These are phyloP conservation scores for Pterocarpus macrocarpus DNA, from an alignment of 306 rosid genomes.

Conservation along the genomic window DNA sequence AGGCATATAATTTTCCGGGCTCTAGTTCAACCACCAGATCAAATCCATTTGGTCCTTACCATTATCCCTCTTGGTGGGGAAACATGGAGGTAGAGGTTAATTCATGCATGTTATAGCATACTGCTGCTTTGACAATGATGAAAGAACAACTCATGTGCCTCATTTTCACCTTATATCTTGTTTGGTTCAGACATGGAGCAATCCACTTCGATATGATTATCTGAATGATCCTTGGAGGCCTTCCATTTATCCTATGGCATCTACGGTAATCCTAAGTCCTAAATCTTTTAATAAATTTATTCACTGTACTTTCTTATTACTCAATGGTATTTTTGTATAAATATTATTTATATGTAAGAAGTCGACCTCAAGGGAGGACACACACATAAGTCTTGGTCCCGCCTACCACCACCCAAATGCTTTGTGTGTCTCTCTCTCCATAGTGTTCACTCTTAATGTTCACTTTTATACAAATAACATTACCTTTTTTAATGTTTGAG, in stretches of 20 bases:
- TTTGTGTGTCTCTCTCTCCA: too few relatives aligned
- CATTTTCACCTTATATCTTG: slow-evolving; percentile 23
- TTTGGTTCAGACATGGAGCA: slow-evolving; percentile 12
- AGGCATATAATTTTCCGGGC: slow-evolving; percentile 32
- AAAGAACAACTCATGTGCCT: slow-evolving; percentile 9
- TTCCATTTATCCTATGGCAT: slow-evolving; percentile 21
- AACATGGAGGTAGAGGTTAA: slow-evolving; percentile 31
- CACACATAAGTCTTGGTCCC: too few relatives aligned
- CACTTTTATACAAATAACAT: too few relatives aligned
- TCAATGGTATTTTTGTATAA: too few relatives aligned
- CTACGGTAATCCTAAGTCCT: slow-evolving; percentile 35
- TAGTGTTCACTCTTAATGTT: too few relatives aligned
- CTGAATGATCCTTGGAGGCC: neutral
- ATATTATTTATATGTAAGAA: too few relatives aligned
- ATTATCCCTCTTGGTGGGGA: slow-evolving; percentile 13
- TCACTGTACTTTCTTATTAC: neutral
- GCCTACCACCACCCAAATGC: too few relatives aligned
- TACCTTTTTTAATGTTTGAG: too few relatives aligned
- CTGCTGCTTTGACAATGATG: slow-evolving; percentile 22
- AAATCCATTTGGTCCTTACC: slow-evolving; percentile 22
- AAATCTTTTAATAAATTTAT: neutral
- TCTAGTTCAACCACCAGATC: slow-evolving; percentile 10
- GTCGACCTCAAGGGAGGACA: too few relatives aligned
- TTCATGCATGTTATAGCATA: slow-evolving; percentile 2
- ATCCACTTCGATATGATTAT: neutral